Percentiles rank a stretch among this genome's conserved stretches.
Evolutionary conservation across 2,329 filamentous ascomycete species (phyloP).

Genomic region (Claviceps capensis): DNA sequence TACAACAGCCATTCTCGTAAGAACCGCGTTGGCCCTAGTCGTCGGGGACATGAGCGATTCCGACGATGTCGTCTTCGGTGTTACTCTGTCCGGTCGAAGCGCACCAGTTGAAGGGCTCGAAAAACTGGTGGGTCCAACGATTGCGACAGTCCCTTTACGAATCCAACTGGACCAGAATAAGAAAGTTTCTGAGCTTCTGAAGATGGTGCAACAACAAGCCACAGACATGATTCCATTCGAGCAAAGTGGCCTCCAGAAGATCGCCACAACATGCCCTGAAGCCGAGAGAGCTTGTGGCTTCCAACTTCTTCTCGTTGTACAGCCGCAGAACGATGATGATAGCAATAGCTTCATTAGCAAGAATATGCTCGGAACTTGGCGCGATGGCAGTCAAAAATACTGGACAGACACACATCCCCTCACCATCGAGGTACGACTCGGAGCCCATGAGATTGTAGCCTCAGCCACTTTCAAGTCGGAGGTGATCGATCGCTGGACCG

Average conservation of each 20-base stretch:
- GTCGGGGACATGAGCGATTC: constrained; percentile 30
- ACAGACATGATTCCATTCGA: constrained; percentile 10
- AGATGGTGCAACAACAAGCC: constrained; percentile 7
- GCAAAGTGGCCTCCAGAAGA: constrained; percentile 11
- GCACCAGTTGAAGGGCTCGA: constrained; percentile 11
- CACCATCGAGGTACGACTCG: not conserved
- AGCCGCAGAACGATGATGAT: not conserved
- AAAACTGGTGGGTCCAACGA: constrained; percentile 16
- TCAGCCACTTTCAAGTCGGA: not conserved
- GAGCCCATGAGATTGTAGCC: too few relatives aligned
- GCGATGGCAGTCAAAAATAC: not conserved
- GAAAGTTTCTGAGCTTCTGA: constrained; percentile 5
- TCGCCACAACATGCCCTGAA: constrained; percentile 8
- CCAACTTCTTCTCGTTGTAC: constrained; percentile 16
- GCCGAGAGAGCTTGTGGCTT: constrained; percentile 12
- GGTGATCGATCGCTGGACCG: not conserved
- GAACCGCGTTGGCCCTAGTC: constrained; percentile 35
- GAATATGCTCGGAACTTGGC: not conserved
- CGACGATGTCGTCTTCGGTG: constrained; percentile 27
- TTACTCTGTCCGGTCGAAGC: constrained; percentile 26
- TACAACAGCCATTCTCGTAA: constrained; percentile 7
- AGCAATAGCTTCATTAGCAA: too few relatives aligned
- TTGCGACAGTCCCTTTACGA: constrained; percentile 28
- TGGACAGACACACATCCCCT: not conserved
- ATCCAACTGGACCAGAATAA: constrained; percentile 18